Evolutionary conservation across 768 basidiomycete species (phyloP), one percentile per base, ranked within the genome.

Genomic region (Tulasnella sp.): DNA sequence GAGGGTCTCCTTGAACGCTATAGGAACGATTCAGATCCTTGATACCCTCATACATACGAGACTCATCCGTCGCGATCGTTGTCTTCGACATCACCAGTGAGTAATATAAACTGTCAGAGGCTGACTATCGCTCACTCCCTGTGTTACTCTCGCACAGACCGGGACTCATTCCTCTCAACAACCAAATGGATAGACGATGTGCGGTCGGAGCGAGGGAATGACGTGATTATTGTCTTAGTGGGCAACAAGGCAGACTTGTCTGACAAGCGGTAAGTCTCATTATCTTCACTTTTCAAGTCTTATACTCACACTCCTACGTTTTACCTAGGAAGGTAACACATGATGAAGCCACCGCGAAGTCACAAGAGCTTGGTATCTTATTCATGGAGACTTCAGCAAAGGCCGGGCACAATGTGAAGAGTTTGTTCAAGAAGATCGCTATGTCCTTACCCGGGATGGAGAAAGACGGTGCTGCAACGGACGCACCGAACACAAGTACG

Each of bases 121-220:
- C 21, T 27, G 29, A 27, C 52, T 17, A 4, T 27, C 41, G 19
- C 58, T 45, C 10, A 7, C 26, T 49, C 23, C 41, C 44, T 1
- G 15, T 13, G 11, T 8, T 32, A 41, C 29, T 11, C 4, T 29
- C 17, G 13, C 30, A 9, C 63, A 98, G 95, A 92, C 73, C 88
- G 95, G 48, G 86, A 88, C 66, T 97, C 95, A n/a, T 99, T 98
- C 80, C 73, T 95, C 64, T 98, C 96, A 58, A 99, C 96, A 17
- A 81, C 89, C 19, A 99, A 98, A 73, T 99, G 96, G 96, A 93
- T 99, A 75, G 96, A 99, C 71, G 96, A 99, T 66, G 96, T 99
- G 27, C 82, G 94, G 60, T 94, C 93, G 62, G 96, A 99, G 72
- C 78, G 96, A 68, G 96, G 96, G 62, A 89, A 84, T 73, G 96